Evolutionary conservation across 208 protist genomes (phyloP).

Genomic region (Leishmania turanica): DNA sequence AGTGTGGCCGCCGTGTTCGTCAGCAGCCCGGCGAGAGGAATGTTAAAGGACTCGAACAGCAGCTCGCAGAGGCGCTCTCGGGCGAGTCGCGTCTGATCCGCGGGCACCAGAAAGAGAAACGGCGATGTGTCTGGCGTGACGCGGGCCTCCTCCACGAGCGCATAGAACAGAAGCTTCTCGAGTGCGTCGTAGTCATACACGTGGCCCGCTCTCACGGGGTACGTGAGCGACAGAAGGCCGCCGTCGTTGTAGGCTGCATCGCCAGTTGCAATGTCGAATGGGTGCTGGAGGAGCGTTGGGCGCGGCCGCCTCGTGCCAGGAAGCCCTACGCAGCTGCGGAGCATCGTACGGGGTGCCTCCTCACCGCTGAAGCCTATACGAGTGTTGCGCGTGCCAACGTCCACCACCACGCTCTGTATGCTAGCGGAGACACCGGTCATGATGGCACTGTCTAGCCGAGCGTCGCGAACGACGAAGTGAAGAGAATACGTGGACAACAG

Average conservation of each 20-base stretch:
- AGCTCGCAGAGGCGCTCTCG: constrained; percentile 93
- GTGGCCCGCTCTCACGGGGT: constrained; percentile 67
- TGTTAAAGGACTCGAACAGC: constrained; percentile 98
- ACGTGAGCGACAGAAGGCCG: constrained; percentile 54
- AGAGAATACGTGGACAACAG: background rate
- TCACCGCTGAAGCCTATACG: constrained; percentile 96
- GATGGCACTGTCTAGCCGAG: background rate
- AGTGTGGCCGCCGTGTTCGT: constrained; percentile 95
- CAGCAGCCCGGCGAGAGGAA: constrained; percentile 92
- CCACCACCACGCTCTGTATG: constrained; percentile 89
- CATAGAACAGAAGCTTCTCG: constrained; percentile 87
- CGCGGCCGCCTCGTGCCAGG: constrained; percentile 65
- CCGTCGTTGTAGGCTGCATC: constrained; percentile 62
- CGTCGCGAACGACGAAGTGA: background rate
- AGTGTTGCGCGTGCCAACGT: constrained; percentile 94
- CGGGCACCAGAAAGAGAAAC: constrained; percentile 97
- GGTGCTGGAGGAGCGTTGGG: constrained; percentile 65
- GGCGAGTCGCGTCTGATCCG: constrained; percentile 94
- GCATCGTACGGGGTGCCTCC: constrained; percentile 92
- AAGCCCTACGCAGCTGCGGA: constrained; percentile 81
- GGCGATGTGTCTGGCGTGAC: constrained; percentile 60
- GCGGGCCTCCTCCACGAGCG: constrained; percentile 63
- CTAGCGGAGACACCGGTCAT: constrained; percentile 8
- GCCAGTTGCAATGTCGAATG: constrained; percentile 64
- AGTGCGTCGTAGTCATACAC: constrained; percentile 77